Evolutionary conservation across 106 monocot genomes (phyloP), one percentile per base, ranked within the genome.

Genomic region (Chionographis japonica): DNA sequence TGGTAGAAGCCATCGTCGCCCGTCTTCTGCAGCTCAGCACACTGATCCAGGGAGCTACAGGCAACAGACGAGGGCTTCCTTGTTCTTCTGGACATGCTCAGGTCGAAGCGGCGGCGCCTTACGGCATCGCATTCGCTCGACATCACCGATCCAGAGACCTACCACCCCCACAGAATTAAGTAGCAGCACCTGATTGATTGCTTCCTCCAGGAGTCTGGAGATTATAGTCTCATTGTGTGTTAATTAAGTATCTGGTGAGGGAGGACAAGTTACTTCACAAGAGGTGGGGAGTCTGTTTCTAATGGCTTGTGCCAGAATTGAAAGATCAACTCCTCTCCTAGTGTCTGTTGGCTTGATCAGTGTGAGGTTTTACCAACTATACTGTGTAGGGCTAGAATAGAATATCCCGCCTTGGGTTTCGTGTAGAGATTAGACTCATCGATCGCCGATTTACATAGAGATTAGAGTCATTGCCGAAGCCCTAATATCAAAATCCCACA

Each of bases 11-110:
- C 37, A 12, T 42, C 56, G 10, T n/a, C 40, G 42, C 3, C 14
- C 5, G 51, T 40, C 13, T 55, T 39, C 65, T 20, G 56, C 49
- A 50, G 52, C 51, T 49, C 19, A 43, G 66, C 66, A 12, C 42
- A 60, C 52, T 54, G 50, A 35, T 53, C 52, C 11, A 12, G 57
- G 58, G 39, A 65, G 13, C 36, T 18, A 50, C 36, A 8, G 7
- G 68, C 37, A 7, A 52, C n/a, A 19, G 53, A 15, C 49, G 58
- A 16, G 11, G 79, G 50, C 52, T 68, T 79, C 56, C 79, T 70
- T 50, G 84, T 84, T 60, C 84, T 60, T 50, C 66, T 84, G 4
- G 84, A 84, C 84, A 83, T 83, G 70, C 65, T 74, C 13, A 40
- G 64, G 50, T 83, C 74, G 40, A 54, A 83, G 50, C 77, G 77